A percentile compares a stretch with the other conserved stretches of the same genome.
phyloP scores from a whole-genome alignment of 2,329 filamentous ascomycete genomes.

The Colletotrichum sp. region DNA sequence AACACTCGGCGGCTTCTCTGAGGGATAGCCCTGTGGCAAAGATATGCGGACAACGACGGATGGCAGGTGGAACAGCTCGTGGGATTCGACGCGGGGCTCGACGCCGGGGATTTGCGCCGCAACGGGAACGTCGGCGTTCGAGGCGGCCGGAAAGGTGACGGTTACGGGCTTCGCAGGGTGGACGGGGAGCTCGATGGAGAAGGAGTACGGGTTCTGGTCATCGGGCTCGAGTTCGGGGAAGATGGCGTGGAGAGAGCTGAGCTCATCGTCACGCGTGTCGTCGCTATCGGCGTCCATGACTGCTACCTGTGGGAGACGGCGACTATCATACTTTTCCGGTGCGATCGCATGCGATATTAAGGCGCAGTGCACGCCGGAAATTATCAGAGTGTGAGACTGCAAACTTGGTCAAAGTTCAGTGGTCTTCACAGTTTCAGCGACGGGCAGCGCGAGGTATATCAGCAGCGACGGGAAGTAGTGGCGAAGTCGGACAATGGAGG shows the following conservation, averaged over 20 bases:
- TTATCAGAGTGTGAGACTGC: not conserved
- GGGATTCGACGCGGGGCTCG: conserved; percentile 42
- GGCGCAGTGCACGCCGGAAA: not conserved
- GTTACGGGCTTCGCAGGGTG: conserved; percentile 58
- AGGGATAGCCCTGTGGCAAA: conserved; percentile 65
- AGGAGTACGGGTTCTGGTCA: conserved; percentile 48
- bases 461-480: not conserved
- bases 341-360: not conserved
- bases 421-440: not conserved
- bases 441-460: not conserved
- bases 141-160: conserved; percentile 60
- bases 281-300: conserved; percentile 45
- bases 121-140: conserved; percentile 23
- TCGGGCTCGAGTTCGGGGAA: conserved; percentile 66
- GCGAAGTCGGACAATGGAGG: not conserved
- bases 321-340: conserved; percentile 10
- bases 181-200: conserved; percentile 64
- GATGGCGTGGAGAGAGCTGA: conserved; percentile 67
- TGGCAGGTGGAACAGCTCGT: conserved; percentile 62
- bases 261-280: conserved; percentile 62
- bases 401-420: not conserved
- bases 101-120: conserved; percentile 10
- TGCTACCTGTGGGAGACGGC: conserved; percentile 13
- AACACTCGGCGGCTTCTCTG: conserved; percentile 53
- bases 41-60: conserved; percentile 57